Evolutionary conservation across 2,329 filamentous ascomycete genomes (phyloP), one percentile per base, ranked within the genome.

Genomic region (Falciphora oryzae): DNA sequence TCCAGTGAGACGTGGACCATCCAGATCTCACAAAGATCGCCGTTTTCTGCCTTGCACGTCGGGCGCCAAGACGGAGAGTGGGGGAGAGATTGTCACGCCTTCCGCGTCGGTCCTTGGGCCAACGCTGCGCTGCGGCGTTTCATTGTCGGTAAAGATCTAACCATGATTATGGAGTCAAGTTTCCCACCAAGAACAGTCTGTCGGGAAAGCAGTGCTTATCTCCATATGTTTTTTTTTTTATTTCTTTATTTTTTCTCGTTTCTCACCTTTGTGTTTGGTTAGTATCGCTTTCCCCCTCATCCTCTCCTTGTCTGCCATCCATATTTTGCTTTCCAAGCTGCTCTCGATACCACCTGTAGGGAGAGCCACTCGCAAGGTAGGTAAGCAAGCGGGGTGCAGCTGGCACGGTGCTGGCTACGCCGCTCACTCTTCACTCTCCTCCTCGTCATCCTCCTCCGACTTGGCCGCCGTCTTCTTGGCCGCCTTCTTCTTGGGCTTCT

Each of bases 401-500:
- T 57, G 13, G 32, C 35, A 58, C 68, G 67, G 57, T 65, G 61
- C 60, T 68, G 74, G 75, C 67, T 78, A 22, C 74, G 50, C 27
- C 35, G n/a, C 50, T 53, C 50, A 62, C 44, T 76, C 76, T 63
- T 78, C 75, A 67, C 74, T 75, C 56, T 74, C 73, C 58, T 71
- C 72, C 63, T 72, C 74, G 56, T 71, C 71, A 65, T 71, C 74
- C 59, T 73, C 70, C 8, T 69, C 71, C 61, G 70, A 75, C n/a
- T 68, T 70, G 18, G 73, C 76, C 63, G 76, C 74, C 77, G 80
- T 81, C 75, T 83, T 80, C 70, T 76, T 77, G 35, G 79, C 75
- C 74, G 85, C 82, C 79, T 86, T 86, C 85, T 89, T 89, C 85
- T 90, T 90, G 79, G 89, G 90, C 83, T 90, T 93, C 86, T 93